These are phyloP conservation scores for Kodamaea restingae DNA, from an alignment of 805 yeast species.

Conservation along the genomic window DNA sequence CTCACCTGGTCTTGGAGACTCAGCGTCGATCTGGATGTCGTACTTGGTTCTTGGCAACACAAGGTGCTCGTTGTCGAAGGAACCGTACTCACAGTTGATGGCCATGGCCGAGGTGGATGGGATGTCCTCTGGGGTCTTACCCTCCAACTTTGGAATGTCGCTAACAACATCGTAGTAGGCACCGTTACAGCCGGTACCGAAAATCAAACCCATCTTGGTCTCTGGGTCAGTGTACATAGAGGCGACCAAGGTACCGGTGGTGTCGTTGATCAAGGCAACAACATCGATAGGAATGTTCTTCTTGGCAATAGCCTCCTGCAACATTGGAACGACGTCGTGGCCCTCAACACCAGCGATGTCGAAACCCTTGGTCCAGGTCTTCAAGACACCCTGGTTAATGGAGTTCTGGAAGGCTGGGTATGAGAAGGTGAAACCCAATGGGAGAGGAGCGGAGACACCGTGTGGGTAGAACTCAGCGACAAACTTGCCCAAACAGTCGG, in stretches of 20 bases:
- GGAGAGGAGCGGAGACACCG: constrained; percentile 49
- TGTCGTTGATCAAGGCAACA: constrained; percentile 91
- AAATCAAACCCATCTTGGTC: constrained; percentile 91
- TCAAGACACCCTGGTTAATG: constrained; percentile 81
- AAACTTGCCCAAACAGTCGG: constrained; percentile 71
- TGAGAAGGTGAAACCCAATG: constrained; percentile 90
- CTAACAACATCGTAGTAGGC: constrained; percentile 80
- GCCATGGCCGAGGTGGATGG: constrained; percentile 74
- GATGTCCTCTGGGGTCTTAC: constrained; percentile 62
- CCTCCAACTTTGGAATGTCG: constrained; percentile 78
- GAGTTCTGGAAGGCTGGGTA: constrained; percentile 83
- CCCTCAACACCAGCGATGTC: constrained; percentile 94
- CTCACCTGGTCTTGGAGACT: constrained; percentile 94
- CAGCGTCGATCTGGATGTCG: constrained; percentile 73
- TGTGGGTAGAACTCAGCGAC: constrained; percentile 64
- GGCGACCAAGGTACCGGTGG: constrained; percentile 96
- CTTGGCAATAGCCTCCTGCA: constrained; percentile 67
- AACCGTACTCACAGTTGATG: constrained; percentile 97
- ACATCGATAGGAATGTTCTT: constrained; percentile 74
- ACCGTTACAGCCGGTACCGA: constrained; percentile 97
- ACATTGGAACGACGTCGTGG: constrained; percentile 87
- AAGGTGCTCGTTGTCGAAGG: constrained; percentile 85
- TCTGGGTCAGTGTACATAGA: constrained; percentile 87
- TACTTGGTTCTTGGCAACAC: constrained; percentile 87
- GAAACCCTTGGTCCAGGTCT: constrained; percentile 97